Evolutionary conservation across 345 rosid genomes (phyloP).

Genomic region (Aquilaria sinensis): DNA sequence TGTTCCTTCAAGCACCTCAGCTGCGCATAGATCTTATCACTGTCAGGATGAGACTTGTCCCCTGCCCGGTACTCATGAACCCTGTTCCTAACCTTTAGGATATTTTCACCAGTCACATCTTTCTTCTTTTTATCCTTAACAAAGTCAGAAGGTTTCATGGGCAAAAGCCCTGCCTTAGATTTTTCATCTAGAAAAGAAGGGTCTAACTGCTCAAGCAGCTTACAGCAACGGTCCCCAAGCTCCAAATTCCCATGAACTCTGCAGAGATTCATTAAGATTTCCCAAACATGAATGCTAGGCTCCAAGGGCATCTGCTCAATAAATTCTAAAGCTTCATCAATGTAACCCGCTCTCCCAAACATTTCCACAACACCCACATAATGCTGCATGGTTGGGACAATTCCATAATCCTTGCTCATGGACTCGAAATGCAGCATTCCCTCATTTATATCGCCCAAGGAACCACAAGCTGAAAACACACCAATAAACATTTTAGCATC

Average conservation of each 20-base stretch:
- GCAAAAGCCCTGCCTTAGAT: conserved; percentile 60
- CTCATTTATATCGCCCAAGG: conserved; percentile 60
- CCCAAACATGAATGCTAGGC: conserved; percentile 65
- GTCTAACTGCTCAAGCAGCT: conserved; percentile 51
- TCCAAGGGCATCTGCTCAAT: conserved; percentile 54
- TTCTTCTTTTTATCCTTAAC: conserved; percentile 44
- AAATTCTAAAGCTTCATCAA: conserved; percentile 76
- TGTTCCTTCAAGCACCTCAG: conserved; percentile 51
- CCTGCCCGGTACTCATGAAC: conserved; percentile 66
- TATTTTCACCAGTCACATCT: conserved; percentile 30
- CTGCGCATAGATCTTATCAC: conserved; percentile 40
- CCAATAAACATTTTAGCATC: conserved; percentile 46
- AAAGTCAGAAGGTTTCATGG: conserved; percentile 39
- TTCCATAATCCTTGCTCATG: conserved; percentile 54
- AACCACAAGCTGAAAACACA: conserved; percentile 56
- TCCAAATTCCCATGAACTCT: conserved; percentile 66
- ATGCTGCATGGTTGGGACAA: conserved; percentile 57
- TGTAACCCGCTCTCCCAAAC: conserved; percentile 59
- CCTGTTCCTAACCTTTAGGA: conserved; percentile 34
- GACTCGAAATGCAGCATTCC: conserved; percentile 74
- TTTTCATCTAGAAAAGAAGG: conserved; percentile 48
- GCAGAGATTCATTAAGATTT: conserved; percentile 67
- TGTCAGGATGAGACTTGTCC: conserved; percentile 76
- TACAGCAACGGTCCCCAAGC: conserved; percentile 79
- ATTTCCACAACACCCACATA: conserved; percentile 57